These are phyloP conservation scores for Crithidia sp. DNA, from an alignment of 208 protist species.

Conservation along the genomic window DNA sequence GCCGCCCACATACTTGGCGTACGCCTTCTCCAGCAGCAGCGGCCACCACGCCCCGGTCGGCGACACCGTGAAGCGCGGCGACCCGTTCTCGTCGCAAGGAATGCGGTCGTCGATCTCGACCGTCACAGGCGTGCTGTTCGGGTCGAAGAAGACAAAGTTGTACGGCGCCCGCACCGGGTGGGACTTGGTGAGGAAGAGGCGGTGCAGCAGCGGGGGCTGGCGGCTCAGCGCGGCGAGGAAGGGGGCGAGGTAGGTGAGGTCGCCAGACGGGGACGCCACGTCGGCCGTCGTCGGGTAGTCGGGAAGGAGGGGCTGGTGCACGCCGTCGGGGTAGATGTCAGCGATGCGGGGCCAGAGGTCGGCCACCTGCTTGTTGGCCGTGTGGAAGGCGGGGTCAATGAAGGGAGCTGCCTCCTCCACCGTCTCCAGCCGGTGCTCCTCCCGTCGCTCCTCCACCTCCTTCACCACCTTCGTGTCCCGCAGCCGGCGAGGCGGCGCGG, in stretches of 20 bases:
- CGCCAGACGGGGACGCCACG: conserved; percentile 50
- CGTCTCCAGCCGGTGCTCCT: conserved; percentile 25
- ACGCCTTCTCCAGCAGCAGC: conserved; percentile 90
- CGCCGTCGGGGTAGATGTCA: conserved; percentile 79
- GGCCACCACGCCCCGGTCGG: conserved; percentile 79
- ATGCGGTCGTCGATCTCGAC: conserved; percentile 85
- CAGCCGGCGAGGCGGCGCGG: conserved; percentile 2
- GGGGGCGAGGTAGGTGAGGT: conserved; percentile 69
- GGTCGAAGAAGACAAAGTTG: conserved; percentile 76
- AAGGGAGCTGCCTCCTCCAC: conserved; percentile 22
- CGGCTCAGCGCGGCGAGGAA: conserved; percentile 75
- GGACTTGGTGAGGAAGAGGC: conserved; percentile 66
- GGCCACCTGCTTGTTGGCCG: conserved; percentile 64
- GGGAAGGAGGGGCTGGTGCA: conserved; percentile 26
- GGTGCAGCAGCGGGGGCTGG: conserved; percentile 61
- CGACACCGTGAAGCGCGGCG: conserved; percentile 74
- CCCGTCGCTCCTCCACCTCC: conserved; percentile 24
- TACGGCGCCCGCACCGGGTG: conserved; percentile 76
- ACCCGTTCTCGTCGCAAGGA: conserved; percentile 60
- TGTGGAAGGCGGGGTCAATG: conserved; percentile 46
- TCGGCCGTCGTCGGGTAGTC: conserved; percentile 55
- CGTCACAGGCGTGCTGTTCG: conserved; percentile 63
- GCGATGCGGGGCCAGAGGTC: conserved; percentile 77
- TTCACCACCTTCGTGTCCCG: conserved; percentile 19
- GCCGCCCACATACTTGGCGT: conserved; percentile 89